These are phyloP conservation scores for Podospora pseudoanserina DNA, from an alignment of 495 filamentous ascomycete genomes.

Conservation along the genomic window DNA sequence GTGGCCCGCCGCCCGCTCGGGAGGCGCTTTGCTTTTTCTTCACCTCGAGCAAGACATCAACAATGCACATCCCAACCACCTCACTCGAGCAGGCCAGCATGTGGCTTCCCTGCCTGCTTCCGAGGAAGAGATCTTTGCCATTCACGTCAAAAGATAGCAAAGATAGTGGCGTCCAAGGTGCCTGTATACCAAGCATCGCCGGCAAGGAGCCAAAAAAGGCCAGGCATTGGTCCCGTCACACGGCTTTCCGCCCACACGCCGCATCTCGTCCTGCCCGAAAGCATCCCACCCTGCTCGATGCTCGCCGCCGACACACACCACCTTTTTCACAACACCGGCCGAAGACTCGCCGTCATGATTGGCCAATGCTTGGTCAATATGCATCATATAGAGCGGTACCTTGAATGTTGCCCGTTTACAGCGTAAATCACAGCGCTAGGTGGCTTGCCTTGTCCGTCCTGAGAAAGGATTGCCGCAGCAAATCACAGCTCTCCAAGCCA, in stretches of 20 bases:
- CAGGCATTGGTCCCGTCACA: background rate
- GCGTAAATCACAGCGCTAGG: background rate
- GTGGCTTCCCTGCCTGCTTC: background rate
- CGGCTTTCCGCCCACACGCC: slow-evolving; percentile 14
- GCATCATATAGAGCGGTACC: background rate
- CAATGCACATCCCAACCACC: background rate
- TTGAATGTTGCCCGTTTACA: background rate
- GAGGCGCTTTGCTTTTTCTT: background rate
- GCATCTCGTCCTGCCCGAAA: slow-evolving; percentile 11
- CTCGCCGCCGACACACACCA: slow-evolving; percentile 6
- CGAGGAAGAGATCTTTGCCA: background rate
- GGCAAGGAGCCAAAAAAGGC: background rate
- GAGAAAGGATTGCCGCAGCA: background rate
- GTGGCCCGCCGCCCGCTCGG: background rate
- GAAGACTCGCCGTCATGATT: background rate
- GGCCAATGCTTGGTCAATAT: background rate
- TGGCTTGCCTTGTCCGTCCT: background rate
- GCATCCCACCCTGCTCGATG: background rate
- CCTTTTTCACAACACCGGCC: background rate
- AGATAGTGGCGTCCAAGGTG: background rate
- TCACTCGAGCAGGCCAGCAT: background rate
- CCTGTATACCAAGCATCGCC: too few species aligned
- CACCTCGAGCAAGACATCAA: background rate
- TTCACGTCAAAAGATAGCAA: background rate
- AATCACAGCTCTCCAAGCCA: background rate